A percentile compares a stretch with the other conserved stretches of the same genome.
Conservation (phyloP, 2,329 filamentous ascomycete genomes). For the Aspergillus amoenus region DNA sequence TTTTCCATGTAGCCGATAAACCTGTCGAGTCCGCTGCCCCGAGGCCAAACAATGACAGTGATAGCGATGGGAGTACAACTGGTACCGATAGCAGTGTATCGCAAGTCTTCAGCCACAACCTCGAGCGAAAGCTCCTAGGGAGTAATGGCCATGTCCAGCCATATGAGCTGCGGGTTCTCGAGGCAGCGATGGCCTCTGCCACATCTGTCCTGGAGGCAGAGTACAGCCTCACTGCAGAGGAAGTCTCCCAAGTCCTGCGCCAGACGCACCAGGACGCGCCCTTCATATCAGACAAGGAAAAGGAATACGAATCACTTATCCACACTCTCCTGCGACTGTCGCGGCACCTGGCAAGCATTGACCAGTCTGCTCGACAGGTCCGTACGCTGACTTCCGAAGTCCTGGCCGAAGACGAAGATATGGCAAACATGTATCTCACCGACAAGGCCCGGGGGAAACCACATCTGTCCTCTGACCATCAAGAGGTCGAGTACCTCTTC, state of each 20-base stretch:
- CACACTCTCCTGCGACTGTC: conserved; percentile 1
- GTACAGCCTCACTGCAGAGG: conserved; percentile 23
- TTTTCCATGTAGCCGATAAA: conserved; percentile 24
- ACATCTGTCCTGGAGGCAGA: conserved; percentile 35
- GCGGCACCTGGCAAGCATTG: conserved; percentile 27
- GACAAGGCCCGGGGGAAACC: conserved; percentile 30
- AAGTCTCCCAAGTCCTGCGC: conserved; percentile 15
- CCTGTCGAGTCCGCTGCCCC: not conserved
- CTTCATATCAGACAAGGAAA: not conserved
- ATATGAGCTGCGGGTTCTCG: conserved; percentile 37
- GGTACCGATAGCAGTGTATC: not conserved
- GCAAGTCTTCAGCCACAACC: not conserved
- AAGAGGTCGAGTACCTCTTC: conserved; percentile 39
- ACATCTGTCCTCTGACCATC: conserved; percentile 32
- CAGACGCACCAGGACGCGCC: not conserved
- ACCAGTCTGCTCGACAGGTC: conserved; percentile 35
- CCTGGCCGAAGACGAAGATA: conserved; percentile 37
- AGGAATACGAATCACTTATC: not conserved
- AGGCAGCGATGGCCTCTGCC: conserved; percentile 35
- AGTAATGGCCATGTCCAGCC: conserved; percentile 15
- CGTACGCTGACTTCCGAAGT: conserved; percentile 34
- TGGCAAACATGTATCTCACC: conserved; percentile 38
- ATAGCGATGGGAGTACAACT: not conserved
- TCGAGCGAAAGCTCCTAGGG: not conserved
- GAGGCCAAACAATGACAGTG: not conserved